Percentiles rank a stretch among this genome's conserved stretches.
Evolutionary conservation across 2,329 filamentous ascomycete species (phyloP).

Genomic region (Neofusicoccum sp.): DNA sequence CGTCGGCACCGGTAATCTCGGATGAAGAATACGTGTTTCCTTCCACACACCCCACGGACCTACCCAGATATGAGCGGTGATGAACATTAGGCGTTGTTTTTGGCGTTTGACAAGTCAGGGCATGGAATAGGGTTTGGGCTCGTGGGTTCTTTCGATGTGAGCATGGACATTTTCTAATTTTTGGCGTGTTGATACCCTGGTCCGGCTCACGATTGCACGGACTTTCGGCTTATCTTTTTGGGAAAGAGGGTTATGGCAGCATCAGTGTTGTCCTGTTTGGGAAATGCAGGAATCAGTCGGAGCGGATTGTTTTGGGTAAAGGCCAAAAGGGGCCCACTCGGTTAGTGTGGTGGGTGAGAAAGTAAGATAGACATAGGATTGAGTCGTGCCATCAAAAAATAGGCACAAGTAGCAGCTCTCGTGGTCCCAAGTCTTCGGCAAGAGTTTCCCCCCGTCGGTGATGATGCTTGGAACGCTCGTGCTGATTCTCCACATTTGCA

Average conservation of each 20-base stretch:
- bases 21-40: slow-evolving; percentile 16
- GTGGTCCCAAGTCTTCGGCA: too few species aligned
- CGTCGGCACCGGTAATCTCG: slow-evolving; percentile 14
- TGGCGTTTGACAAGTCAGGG: neutral
- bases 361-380: neutral
- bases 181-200: slow-evolving; percentile 16
- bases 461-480: too few species aligned
- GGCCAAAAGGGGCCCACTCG: neutral
- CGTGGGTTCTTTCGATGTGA: neutral
- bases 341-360: neutral
- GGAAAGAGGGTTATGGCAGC: neutral
- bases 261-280: neutral
- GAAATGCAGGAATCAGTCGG: neutral
- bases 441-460: too few species aligned
- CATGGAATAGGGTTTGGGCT: neutral
- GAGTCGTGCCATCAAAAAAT: too few species aligned
- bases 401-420: too few species aligned
- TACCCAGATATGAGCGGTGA: slow-evolving; percentile 18
- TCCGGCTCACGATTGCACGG: slow-evolving; percentile 10
- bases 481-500: too few species aligned
- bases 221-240: slow-evolving; percentile 7
- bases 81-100: slow-evolving; percentile 9
- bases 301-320: neutral
- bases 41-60: neutral
- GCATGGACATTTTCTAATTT: neutral